Evolutionary conservation across 306 rosid species (phyloP).

Genomic region (Medicago lupulina): DNA sequence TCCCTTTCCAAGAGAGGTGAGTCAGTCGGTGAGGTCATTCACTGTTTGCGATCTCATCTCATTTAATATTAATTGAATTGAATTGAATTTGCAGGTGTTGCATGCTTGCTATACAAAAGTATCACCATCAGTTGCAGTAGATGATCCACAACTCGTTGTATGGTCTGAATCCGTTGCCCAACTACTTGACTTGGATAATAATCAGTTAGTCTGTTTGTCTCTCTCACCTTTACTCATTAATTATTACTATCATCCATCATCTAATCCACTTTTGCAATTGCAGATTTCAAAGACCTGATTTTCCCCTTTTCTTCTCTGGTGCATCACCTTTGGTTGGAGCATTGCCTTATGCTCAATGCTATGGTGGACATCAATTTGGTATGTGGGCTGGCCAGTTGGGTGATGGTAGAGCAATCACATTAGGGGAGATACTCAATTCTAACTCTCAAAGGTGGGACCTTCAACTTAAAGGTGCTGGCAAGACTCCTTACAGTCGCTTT

Average conservation of each 20-base stretch:
- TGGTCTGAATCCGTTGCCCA: slow-evolving; percentile 81
- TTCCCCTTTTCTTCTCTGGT: slow-evolving; percentile 82
- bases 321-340: slow-evolving; percentile 78
- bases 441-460: slow-evolving; percentile 92
- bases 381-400: slow-evolving; percentile 99
- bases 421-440: slow-evolving; percentile 87
- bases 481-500: slow-evolving; percentile 96
- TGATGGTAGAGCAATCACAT: slow-evolving; percentile 96
- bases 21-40: no score
- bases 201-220: slow-evolving; percentile 47
- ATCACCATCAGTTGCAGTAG: slow-evolving; percentile 72
- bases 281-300: slow-evolving; percentile 92
- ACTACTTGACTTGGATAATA: slow-evolving; percentile 76
- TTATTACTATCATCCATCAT: no score
- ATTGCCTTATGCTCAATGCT: slow-evolving; percentile 96
- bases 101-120: slow-evolving; percentile 90
- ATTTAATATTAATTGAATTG: no score
- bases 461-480: slow-evolving; percentile 97
- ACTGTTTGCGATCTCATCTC: background rate
- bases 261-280: slow-evolving; percentile 22
- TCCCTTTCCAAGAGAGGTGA: slow-evolving; percentile 68
- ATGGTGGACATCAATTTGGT: slow-evolving; percentile 98
- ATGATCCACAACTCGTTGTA: slow-evolving; percentile 87
- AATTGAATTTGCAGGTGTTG: slow-evolving; percentile 59
- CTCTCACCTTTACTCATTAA: no score